These are phyloP conservation scores for Brassica balearica DNA, from an alignment of 441 rosid genomes.

Conservation along the genomic window DNA sequence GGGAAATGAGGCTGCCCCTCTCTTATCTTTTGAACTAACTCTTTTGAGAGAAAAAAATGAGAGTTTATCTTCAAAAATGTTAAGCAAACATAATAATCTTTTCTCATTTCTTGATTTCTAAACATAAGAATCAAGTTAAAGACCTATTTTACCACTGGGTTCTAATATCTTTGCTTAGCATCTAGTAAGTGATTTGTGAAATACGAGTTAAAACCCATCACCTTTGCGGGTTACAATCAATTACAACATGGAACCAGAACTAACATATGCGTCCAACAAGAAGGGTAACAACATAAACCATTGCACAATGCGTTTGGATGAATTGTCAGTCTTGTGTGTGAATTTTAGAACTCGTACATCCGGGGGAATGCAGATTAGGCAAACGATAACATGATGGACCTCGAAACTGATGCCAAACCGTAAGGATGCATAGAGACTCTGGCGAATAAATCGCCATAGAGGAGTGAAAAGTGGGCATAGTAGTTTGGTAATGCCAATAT, in stretches of 20 bases:
- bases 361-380: not conserved
- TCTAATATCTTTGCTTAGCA: not conserved
- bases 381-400: not conserved
- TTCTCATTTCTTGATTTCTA: conserved; percentile 2
- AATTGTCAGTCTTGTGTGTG: no score
- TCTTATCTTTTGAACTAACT: not conserved
- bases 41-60: not conserved
- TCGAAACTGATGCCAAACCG: not conserved
- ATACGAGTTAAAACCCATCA: not conserved
- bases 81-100: not conserved
- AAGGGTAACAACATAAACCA: not conserved
- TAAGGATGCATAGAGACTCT: not conserved
- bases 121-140: conserved; percentile 6
- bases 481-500: not conserved
- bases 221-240: conserved; percentile 3
- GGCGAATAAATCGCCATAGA: not conserved
- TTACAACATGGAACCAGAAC: not conserved
- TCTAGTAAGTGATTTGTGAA: not conserved
- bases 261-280: not conserved
- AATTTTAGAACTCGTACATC: no score
- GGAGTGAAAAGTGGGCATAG: not conserved
- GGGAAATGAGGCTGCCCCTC: conserved; percentile 47
- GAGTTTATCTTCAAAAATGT: not conserved
- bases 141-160: not conserved
- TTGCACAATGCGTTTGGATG: not conserved